These are phyloP conservation scores for Pythium aristosporum DNA, from an alignment of 352 stramenopile genomes.

Conservation along the genomic window DNA sequence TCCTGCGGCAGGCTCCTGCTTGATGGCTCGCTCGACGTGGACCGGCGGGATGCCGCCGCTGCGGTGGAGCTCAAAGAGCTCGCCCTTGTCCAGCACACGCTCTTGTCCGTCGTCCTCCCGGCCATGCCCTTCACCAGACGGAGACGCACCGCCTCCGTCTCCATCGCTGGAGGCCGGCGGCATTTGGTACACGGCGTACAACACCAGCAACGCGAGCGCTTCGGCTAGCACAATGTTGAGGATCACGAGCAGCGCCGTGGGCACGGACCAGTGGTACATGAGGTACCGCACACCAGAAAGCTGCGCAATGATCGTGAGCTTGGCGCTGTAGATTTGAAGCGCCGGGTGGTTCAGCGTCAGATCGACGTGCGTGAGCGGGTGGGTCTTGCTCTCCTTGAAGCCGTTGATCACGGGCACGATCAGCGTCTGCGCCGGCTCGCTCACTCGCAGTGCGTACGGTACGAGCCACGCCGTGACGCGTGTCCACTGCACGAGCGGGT, in stretches of 20 bases:
- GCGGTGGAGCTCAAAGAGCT: constrained; percentile 27
- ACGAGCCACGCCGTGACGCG: constrained; percentile 47
- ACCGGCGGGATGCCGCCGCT: constrained; percentile 33
- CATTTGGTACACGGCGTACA: constrained; percentile 67
- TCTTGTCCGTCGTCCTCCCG: constrained; percentile 11
- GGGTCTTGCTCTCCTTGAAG: constrained; percentile 50
- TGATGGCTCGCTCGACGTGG: constrained; percentile 35
- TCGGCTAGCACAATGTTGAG: constrained; percentile 80
- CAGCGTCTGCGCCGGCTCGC: constrained; percentile 55
- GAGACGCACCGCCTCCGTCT: neutral
- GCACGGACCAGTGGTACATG: constrained; percentile 86
- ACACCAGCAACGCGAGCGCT: constrained; percentile 54
- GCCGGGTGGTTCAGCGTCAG: constrained; percentile 66
- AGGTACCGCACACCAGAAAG: constrained; percentile 77
- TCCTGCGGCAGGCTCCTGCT: constrained; percentile 36
- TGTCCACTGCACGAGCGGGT: constrained; percentile 55
- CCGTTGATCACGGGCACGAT: constrained; percentile 65
- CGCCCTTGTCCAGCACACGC: constrained; percentile 23
- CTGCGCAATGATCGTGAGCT: constrained; percentile 82
- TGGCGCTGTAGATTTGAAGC: constrained; percentile 69
- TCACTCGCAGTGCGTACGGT: constrained; percentile 52
- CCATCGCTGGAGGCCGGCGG: constrained; percentile 18
- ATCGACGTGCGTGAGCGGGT: constrained; percentile 49
- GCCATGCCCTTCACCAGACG: neutral
- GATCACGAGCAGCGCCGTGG: constrained; percentile 69